phyloP scores from a whole-genome alignment of 2,329 filamentous ascomycete genomes.

The Arthrobotrys iridis region DNA sequence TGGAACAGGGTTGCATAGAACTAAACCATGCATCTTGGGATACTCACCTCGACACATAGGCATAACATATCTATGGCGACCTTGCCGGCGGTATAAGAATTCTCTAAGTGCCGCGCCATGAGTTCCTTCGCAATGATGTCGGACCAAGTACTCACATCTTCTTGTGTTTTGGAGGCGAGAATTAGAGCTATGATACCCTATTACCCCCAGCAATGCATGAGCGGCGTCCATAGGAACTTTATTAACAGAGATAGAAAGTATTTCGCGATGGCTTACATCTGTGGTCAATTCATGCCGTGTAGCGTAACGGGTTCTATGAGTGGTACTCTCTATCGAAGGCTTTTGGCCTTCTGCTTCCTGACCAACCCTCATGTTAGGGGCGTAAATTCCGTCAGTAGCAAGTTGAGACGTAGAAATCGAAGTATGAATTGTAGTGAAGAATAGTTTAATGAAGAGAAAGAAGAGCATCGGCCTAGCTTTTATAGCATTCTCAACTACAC shows the following conservation, averaged over 20 bases:
- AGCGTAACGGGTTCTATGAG: too few species aligned
- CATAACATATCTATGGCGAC: background rate
- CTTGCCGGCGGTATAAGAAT: background rate
- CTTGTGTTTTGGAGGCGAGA: background rate
- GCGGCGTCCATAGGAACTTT: too few species aligned
- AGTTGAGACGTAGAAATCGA: background rate
- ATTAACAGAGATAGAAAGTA: too few species aligned
- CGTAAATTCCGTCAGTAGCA: too few species aligned
- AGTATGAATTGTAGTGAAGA: background rate
- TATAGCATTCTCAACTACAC: too few species aligned
- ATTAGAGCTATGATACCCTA: constrained; percentile 4
- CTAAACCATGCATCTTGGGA: too few species aligned
- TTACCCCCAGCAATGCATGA: background rate
- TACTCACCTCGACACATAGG: background rate
- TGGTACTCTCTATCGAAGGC: too few species aligned
- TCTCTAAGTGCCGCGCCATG: background rate
- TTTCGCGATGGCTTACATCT: background rate
- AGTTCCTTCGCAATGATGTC: background rate
- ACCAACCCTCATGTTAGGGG: too few species aligned
- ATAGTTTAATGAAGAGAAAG: background rate
- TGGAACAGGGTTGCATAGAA: too few species aligned
- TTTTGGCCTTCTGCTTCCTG: too few species aligned
- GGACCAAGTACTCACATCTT: background rate
- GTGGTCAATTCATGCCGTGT: too few species aligned
- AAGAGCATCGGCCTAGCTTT: background rate